These are phyloP conservation scores for Hyphodiscus hymeniophilus DNA, from an alignment of 495 filamentous ascomycete species.

Conservation along the genomic window DNA sequence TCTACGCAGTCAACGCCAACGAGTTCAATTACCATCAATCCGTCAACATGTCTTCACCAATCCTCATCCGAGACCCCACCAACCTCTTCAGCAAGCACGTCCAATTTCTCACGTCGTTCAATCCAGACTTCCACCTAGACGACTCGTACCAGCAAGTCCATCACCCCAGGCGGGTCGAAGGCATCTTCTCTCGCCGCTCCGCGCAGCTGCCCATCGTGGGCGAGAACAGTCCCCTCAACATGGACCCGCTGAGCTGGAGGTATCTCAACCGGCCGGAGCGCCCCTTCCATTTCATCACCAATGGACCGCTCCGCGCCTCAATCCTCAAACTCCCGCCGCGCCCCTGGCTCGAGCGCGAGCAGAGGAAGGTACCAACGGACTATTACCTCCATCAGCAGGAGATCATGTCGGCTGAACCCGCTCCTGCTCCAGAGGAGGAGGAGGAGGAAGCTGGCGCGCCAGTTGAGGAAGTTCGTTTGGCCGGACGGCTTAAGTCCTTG, in stretches of 20 bases:
- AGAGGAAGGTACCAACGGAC: not conserved
- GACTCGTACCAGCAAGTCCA: not conserved
- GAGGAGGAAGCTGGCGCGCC: too few species aligned
- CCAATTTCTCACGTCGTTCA: not conserved
- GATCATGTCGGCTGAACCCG: not conserved
- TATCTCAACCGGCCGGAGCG: constrained; percentile 1
- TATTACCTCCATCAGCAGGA: constrained; percentile 13
- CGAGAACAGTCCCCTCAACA: not conserved
- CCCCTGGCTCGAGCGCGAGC: not conserved
- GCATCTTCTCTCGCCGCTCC: not conserved
- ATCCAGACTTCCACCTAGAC: not conserved
- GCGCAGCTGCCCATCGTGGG: not conserved
- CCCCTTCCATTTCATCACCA: constrained; percentile 1
- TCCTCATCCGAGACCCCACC: not conserved
- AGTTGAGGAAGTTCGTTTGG: not conserved
- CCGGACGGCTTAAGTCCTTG: not conserved
- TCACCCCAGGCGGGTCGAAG: not conserved
- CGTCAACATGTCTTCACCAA: not conserved
- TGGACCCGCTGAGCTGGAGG: constrained; percentile 5
- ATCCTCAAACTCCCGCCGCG: not conserved
- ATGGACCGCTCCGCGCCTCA: not conserved
- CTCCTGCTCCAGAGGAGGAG: not conserved
- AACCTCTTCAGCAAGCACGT: not conserved
- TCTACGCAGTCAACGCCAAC: too few species aligned
- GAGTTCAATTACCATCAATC: not conserved